Conservation (phyloP, 1,139 yeast species). For the Debaryomyces subglobosus region DNA sequence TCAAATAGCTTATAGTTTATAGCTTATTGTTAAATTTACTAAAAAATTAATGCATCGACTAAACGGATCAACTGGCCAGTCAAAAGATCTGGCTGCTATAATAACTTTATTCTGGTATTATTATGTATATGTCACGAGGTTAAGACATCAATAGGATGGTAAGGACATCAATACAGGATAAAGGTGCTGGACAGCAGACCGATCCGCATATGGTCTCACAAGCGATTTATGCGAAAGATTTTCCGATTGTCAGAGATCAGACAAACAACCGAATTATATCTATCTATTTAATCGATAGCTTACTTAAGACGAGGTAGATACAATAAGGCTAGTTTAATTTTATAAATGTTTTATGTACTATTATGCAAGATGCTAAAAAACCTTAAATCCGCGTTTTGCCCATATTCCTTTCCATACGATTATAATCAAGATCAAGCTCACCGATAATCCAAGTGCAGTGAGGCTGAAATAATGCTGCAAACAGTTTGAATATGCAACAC, state of each 20-base stretch:
- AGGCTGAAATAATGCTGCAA: constrained; percentile 38
- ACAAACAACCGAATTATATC: background rate
- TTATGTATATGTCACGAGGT: background rate
- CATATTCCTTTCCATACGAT: constrained; percentile 40
- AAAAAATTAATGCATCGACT: background rate
- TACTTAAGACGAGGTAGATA: background rate
- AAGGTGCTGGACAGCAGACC: background rate
- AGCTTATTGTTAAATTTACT: background rate
- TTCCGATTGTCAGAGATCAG: background rate
- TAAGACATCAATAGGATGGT: no score
- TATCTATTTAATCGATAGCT: background rate
- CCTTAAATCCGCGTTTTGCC: constrained; percentile 33
- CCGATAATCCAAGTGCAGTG: constrained; percentile 32
- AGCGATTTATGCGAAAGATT: background rate
- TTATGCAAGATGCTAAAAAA: constrained; percentile 17
- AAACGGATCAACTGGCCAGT: background rate
- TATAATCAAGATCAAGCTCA: constrained; percentile 34
- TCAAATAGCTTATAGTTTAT: background rate
- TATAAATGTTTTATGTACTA: background rate
- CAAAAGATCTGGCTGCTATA: background rate
- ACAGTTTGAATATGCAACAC: constrained; percentile 6
- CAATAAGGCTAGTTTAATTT: background rate
- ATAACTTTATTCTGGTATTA: background rate
- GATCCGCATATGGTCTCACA: no score
- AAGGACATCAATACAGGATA: background rate